phyloP scores from a whole-genome alignment of 257 asterid species.

The Ehretia macrophylla region DNA sequence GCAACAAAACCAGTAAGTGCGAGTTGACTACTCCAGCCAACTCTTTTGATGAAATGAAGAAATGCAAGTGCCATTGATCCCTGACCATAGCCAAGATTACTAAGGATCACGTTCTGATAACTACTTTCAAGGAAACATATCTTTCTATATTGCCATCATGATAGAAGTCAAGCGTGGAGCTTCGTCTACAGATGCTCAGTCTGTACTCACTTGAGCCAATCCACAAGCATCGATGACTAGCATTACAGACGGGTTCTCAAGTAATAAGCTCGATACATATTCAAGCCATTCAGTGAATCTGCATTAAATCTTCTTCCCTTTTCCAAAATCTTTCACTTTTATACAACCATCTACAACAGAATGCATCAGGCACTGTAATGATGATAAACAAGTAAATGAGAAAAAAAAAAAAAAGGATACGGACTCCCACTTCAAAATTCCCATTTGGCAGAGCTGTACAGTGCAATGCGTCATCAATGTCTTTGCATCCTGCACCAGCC shows the following conservation, averaged over 20 bases:
- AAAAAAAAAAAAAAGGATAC: slow-evolving; percentile 94
- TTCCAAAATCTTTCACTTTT: not conserved
- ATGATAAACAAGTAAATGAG: too few species aligned
- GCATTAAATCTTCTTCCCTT: too few species aligned
- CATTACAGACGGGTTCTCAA: too few species aligned
- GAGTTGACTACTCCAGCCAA: not conserved
- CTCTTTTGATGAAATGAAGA: not conserved
- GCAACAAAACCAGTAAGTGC: too few species aligned
- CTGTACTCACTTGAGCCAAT: not conserved
- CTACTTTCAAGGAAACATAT: not conserved
- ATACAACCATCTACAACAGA: not conserved
- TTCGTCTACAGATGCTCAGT: not conserved
- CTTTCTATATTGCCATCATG: too few species aligned
- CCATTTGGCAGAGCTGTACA: slow-evolving; percentile 86
- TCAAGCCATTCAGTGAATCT: not conserved
- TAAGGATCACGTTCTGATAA: not conserved
- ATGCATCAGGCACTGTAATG: not conserved
- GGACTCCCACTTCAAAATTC: slow-evolving; percentile 98
- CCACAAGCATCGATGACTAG: not conserved
- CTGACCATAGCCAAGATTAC: not conserved
- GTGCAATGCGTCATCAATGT: slow-evolving; percentile 98
- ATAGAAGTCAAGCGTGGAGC: too few species aligned
- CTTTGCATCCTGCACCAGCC: slow-evolving; percentile 79
- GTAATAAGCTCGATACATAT: not conserved
- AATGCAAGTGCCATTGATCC: too few species aligned